Evolutionary conservation across 2,329 filamentous ascomycete genomes (phyloP).

Genomic region (Orbilia ellipsospora): DNA sequence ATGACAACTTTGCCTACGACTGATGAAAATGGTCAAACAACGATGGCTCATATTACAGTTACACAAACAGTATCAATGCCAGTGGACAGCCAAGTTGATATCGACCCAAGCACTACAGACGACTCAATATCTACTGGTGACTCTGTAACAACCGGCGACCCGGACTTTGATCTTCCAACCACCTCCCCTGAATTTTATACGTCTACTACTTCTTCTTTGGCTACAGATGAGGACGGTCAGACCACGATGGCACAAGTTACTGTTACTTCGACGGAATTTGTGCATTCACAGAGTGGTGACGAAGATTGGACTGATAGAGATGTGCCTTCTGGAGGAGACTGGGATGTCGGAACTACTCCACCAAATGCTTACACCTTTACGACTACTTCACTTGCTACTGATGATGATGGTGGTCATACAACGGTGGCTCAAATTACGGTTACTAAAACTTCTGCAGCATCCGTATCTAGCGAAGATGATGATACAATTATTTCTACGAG

Average conservation of each 20-base stretch:
- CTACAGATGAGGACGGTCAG: too few relatives aligned
- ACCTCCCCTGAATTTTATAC: too few relatives aligned
- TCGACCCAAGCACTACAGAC: background rate
- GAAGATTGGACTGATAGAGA: background rate
- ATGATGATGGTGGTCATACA: background rate
- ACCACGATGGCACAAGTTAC: too few relatives aligned
- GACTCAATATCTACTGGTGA: background rate
- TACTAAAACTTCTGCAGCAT: background rate
- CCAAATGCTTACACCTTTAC: background rate
- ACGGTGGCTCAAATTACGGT: background rate
- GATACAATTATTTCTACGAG: too few relatives aligned
- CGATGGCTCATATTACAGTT: background rate
- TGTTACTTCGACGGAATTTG: too few relatives aligned
- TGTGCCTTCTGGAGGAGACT: background rate
- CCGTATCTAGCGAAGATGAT: too few relatives aligned
- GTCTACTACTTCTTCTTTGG: too few relatives aligned
- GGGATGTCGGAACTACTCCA: background rate
- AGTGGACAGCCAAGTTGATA: too few relatives aligned
- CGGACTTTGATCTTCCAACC: background rate
- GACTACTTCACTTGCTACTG: background rate
- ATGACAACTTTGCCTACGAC: background rate
- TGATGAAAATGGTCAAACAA: background rate
- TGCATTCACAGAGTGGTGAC: too few relatives aligned
- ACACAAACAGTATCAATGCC: background rate
- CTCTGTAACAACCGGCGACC: background rate